Evolutionary conservation across 805 yeast species (phyloP).

Genomic region (Yarrowia yakushimensis): DNA sequence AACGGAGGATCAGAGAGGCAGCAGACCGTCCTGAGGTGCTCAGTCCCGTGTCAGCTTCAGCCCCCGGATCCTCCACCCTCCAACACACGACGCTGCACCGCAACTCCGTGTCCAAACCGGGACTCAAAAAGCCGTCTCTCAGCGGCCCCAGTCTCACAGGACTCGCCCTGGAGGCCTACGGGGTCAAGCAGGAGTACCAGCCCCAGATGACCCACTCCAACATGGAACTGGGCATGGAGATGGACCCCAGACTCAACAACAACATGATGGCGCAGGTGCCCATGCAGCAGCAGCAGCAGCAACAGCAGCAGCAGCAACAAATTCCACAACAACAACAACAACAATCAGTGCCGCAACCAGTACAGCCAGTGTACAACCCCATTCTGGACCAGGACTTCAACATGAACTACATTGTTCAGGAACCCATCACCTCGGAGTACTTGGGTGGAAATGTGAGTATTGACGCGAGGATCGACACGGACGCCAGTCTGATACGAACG

Average conservation of each 20-base stretch:
- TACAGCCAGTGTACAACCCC: background rate
- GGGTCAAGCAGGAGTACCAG: constrained; percentile 13
- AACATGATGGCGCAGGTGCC: background rate
- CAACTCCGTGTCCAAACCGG: background rate
- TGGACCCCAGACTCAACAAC: background rate
- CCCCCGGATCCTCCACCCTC: background rate
- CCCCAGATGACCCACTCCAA: background rate
- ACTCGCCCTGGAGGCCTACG: background rate
- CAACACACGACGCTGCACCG: background rate
- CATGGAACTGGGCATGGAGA: background rate
- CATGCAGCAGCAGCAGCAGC: background rate
- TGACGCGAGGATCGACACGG: background rate
- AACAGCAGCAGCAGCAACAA: constrained; percentile 11
- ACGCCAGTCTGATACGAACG: background rate
- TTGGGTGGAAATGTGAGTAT: constrained; percentile 2
- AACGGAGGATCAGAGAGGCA: constrained; percentile 26
- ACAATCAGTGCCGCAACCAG: background rate
- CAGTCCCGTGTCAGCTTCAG: background rate
- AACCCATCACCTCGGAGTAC: constrained; percentile 1
- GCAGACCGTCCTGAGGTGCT: background rate
- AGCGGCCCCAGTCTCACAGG: background rate
- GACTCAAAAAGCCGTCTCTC: background rate
- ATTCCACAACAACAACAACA: constrained; percentile 12
- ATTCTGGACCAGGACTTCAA: constrained; percentile 14
- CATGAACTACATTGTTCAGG: constrained; percentile 9